Evolutionary conservation across 2,329 filamentous ascomycete genomes (phyloP), one percentile per base, ranked within the genome.

Genomic region (Paraphoma sp.): DNA sequence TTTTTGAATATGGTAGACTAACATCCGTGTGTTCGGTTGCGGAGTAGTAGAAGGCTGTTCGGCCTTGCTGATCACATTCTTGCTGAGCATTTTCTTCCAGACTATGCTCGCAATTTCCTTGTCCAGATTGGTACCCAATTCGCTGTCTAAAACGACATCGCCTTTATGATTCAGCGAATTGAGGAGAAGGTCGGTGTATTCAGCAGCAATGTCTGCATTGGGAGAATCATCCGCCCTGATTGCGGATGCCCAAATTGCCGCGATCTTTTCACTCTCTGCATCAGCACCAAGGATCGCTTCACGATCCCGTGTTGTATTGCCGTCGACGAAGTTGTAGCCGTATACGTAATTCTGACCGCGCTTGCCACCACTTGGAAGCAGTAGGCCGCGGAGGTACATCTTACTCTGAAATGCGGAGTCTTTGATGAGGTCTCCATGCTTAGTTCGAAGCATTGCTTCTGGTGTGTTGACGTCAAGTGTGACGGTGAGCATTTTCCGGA

Each of bases 261-360:
- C 33, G 2, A 38, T 38, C n/a, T n/a, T n/a, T 3, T n/a, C 28
- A 18, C 17, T 28, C 23, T 54, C 54, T 50, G 54, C 48, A 4
- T 28, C 33, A 2, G 54, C 14, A 18, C 43, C 31, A 4, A 42
- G 11, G 11, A 59, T 31, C 6, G 50, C 51, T 14, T 48, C 42
- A 7, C 56, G 40, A 40, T 66, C 63, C n/a, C 54, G 60, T 2
- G 18, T 48, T 12, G 60, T 64, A 2, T 14, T 7, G 6, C 54
- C 56, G 4, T 54, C 14, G 5, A 47, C 11, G 17, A 64, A 51
- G 31, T 66, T 61, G 48, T 66, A 66, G 12, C 56, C 53, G 38
- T 60, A 64, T 8, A n/a, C 30, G 28, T 53, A 56, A 3, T 16
- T 17, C 14, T 38, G 30, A 4, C 48, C 30, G 7, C 18, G 41